Base-by-base conservation (phyloP, 1,139 yeast species). In the Blastobotrys illinoisensis region DNA sequence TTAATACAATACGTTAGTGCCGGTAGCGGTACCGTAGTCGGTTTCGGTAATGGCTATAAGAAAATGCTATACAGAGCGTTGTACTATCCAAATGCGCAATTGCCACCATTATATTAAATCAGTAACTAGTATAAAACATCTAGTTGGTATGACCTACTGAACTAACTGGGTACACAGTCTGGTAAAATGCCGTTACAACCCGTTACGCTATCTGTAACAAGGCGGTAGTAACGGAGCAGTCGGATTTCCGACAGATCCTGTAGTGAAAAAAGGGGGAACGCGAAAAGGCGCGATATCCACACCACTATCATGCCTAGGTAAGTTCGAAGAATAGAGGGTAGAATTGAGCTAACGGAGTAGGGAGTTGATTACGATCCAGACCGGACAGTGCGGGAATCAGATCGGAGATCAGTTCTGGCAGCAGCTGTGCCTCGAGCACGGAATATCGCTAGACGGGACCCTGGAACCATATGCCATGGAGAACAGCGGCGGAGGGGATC, bases 301-400 rank as follows among this genome's bases (percentile, higher is more conserved):
- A 32, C 40, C 16, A 32, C 40, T 26, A 32, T n/a, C 14, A 32
- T 32, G 40, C 40, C 40, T 16, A 32, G 40, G 40, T 26, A n/a
- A 47, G 32, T 40, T 26, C 21, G 28, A 14, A 24, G 5, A 16
- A 11, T n/a, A 44, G 6, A 40, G 19, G 19, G 5, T 19, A 2
- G 9, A 40, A 14, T 40, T 13, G 44, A 13, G 44, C 43, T 32
- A 32, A 46, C 7, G 9, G 9, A 9, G n/a, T 13, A 60, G 71
- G 47, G 89, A 85, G 65, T 79, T 84, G 43, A 77, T 83, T 53
- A 82, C 90, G 1, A 70, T 85, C 19, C 88, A 84, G 61, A 81
- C 82, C 2, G 86, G 97, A 28, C 99, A 93, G 72, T 95, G 99
- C 73, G 99, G 99, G 53, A 93, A 93, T 71, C 99, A 93, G 68